Base-by-base conservation (phyloP, 2,329 filamentous ascomycete species). In the Penicillium janthinellum region DNA sequence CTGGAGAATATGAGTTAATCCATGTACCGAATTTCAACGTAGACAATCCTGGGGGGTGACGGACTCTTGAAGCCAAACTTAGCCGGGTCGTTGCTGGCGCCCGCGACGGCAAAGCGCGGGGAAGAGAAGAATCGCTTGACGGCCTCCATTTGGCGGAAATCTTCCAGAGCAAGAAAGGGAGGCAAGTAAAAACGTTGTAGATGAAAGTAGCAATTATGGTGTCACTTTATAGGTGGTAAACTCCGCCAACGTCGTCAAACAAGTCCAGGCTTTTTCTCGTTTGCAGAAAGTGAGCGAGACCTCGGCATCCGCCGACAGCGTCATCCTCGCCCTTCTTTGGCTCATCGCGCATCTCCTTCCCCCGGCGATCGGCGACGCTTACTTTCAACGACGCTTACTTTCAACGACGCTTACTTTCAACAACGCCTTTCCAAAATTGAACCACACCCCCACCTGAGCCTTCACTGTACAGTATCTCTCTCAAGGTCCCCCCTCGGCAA, bases 51-150 rank as follows among this genome's bases (percentile, higher is more conserved):
- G 8, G 17, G 5, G 41, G 11, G 22, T 17, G 14, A 71, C 80
- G 59, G 76, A 93, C 92, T 88, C 81, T 92, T 93, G 77, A 96
- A 90, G 25, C 95, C 94, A 72, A 90, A 97, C 76, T 96, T 97
- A 73, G 83, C 81, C 42, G 90, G 82, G 77, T 96, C 92, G 54
- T 90, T 90, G 73, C 90, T 94, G 39, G 94, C 94, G 69, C 94
- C 94, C 20, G 93, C 92, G 31, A 97, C 94, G 59, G 94, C 93
- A 75, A 94, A 96, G 66, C 84, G 82, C 28, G 89, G 86, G 7
- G 89, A 89, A 3, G 86, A 83, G 80, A 97, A 96, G 83, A 97
- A 97, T 12, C 83, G 83, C 64, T 86, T 87, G 48, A 92, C 88
- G 48, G 89, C 85, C 17, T 71, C 70, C 72, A 75, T 75, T 49